Percentiles rank a stretch among this genome's conserved stretches.
phyloP scores from a whole-genome alignment of 108 stramenopile species.

The Licmophora abbreviata region DNA sequence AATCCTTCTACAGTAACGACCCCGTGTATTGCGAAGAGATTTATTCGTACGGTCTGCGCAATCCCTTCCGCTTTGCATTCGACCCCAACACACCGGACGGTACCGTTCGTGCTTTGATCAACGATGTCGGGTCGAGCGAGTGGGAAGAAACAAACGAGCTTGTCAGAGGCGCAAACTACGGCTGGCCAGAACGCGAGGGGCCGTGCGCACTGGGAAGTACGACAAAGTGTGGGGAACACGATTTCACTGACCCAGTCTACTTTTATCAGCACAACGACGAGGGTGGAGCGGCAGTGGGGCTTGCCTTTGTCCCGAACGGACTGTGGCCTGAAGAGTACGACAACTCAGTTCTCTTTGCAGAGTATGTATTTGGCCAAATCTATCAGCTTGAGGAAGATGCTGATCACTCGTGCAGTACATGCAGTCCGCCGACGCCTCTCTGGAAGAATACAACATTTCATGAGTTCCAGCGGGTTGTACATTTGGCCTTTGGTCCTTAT shows the following conservation, averaged over 20 bases:
- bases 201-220: conserved; percentile 1
- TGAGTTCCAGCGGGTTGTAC: background rate
- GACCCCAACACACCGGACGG: conserved; percentile 7
- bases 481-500: conserved; percentile 8
- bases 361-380: conserved; percentile 15
- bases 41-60: conserved; percentile 12
- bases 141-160: conserved; percentile 16
- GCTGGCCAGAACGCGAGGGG: conserved; percentile 16
- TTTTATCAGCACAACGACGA: conserved; percentile 10
- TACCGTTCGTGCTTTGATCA: background rate
- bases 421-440: background rate
- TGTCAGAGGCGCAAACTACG: conserved; percentile 14
- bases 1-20: background rate
- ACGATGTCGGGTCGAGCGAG: conserved; percentile 7
- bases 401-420: background rate
- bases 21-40: conserved; percentile 3
- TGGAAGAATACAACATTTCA: background rate
- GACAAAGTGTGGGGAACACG: conserved; percentile 1
- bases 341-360: conserved; percentile 6
- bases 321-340: conserved; percentile 8
- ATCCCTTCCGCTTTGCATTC: conserved; percentile 9
- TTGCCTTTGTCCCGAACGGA: conserved; percentile 15
- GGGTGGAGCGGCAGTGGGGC: conserved; percentile 5
- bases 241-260: conserved; percentile 9
- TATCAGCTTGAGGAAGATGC: conserved; percentile 4